Evolutionary conservation across 345 rosid species (phyloP), one percentile per base, ranked within the genome.

Genomic region (Aquilaria malaccensis): DNA sequence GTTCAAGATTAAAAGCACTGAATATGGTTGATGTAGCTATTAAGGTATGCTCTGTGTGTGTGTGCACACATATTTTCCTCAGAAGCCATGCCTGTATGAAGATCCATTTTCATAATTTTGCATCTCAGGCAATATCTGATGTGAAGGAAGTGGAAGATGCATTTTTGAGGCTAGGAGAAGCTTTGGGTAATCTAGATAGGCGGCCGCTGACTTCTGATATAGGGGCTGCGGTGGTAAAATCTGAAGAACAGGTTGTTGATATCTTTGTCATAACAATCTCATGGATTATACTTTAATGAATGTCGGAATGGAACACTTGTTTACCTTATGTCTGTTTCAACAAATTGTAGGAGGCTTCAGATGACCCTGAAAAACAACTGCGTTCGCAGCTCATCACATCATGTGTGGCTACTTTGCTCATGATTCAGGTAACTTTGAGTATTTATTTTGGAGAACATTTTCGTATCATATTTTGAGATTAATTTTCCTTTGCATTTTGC

Each of bases 1-100:
- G 78, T 58, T 95, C 96, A 60, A 88, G 79, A 69, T 45, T 67
- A 56, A 81, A 74, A 80, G 99, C 98, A 45, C 80, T 68, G 51
- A 53, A 77, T 57, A 91, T 95, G 99, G 88, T 95, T 51, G 90
- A 95, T 80, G 82, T 81, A 55, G 98, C 94, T 71, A 71, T 88
- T 33, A 85, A 95, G 95, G 98, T 95, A 72, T 54, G 4, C 43
- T 37, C 7, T 37, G 43, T 37, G 43, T 3, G 7, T 3, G 43
- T 2, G 43, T 37, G 5, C 43, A 0, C 43, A 37, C 7, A 41
- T 49, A 7, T 49, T 15, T 13, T n/a, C 29, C 14, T 14, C 10
- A 52, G 32, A 47, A 14, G 50, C 63, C 7, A 33, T 61, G 22
- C 45, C 9, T 56, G 45, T 50, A 30, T 57, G 33, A 14, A 32